phyloP scores from a whole-genome alignment of 2,329 filamentous ascomycete genomes.

The Periconia sp. region DNA sequence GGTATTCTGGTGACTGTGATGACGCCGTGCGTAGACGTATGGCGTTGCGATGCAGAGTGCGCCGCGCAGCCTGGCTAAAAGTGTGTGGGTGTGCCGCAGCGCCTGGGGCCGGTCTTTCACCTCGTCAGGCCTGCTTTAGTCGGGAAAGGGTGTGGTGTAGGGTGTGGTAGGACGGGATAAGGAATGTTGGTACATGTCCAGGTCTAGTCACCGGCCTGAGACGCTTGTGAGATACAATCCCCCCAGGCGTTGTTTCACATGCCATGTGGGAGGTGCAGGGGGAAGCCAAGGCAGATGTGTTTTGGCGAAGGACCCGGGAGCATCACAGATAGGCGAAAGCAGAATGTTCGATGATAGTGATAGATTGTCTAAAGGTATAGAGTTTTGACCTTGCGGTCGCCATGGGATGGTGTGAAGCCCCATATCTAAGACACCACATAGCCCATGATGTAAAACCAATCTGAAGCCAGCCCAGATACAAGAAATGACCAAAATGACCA shows the following conservation, averaged over 20 bases:
- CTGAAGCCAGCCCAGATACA: slow-evolving; percentile 33
- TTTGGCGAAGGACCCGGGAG: slow-evolving; percentile 10
- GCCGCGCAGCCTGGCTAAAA: slow-evolving; percentile 1
- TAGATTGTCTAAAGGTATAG: slow-evolving; percentile 30
- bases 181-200: slow-evolving; percentile 11
- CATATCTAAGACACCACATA: slow-evolving; percentile 22
- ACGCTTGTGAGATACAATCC: slow-evolving; percentile 23
- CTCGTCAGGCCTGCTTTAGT: too few species aligned
- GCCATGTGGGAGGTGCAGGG: slow-evolving; percentile 34
- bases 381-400: slow-evolving; percentile 39
- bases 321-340: slow-evolving; percentile 1
- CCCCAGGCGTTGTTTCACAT: slow-evolving; percentile 29
- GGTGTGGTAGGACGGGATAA: slow-evolving; percentile 19
- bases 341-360: slow-evolving; percentile 13
- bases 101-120: neutral
- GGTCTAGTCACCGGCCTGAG: slow-evolving; percentile 13
- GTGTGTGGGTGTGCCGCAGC: neutral
- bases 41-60: slow-evolving; percentile 6
- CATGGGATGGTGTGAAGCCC: slow-evolving; percentile 19
- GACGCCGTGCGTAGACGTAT: slow-evolving; percentile 6
- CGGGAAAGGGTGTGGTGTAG: slow-evolving; percentile 1
- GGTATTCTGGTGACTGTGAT: slow-evolving; percentile 16
- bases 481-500: slow-evolving; percentile 20
- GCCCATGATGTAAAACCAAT: slow-evolving; percentile 16
- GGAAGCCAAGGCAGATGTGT: slow-evolving; percentile 9